Base-by-base conservation (phyloP, 495 filamentous ascomycete genomes). In the Saxophila tyrrhenica region DNA sequence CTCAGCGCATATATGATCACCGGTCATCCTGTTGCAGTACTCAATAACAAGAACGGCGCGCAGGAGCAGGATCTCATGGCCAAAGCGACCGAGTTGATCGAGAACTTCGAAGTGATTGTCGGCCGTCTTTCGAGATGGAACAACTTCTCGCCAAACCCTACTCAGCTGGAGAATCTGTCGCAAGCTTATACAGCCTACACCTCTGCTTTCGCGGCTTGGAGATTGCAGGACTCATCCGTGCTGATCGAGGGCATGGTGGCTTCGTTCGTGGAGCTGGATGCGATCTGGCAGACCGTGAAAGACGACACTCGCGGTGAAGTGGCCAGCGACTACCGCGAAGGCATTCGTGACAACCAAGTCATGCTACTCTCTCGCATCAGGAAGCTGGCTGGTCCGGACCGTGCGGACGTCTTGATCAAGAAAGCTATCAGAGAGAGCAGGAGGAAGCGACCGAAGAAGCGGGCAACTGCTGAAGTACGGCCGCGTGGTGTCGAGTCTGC, bases 221-320 rank as follows among this genome's bases (percentile, higher is more conserved):
- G 96, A 67, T 79, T 88, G 9, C 81, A 89, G 50, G 92, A 98
- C 66, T 92, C 91, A 0, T 84, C 81, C 44, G 85, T 88, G 2
- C 69, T 98, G 29, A 84, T 97, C 53, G 86, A 94, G 57, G 87
- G 91, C 50, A 97, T 98, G 92, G 75, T 97, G 22, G 83, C 89
- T 44, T 89, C 95, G 65, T 97, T 95, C 66, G 85, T 94, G 25
- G 91, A 95, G 66, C 73, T 98, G 17, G 92, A 98, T 65, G 80
- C 89, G 22, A 98, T 98, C 29, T 95, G 89, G 83, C 89, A 95
- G 64, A 90, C 87, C 9, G 91, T 97, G 64, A 97, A 97, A 61
- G 81, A 94, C 65, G 86, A 91, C 57, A 83, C 78, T 19, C 83
- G 86, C 39, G 86, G 83, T n/a, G 82, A 82, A 21, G 92, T 94